phyloP scores from a whole-genome alignment of 352 stramenopile species.

The Phytopythium mirpurense region DNA sequence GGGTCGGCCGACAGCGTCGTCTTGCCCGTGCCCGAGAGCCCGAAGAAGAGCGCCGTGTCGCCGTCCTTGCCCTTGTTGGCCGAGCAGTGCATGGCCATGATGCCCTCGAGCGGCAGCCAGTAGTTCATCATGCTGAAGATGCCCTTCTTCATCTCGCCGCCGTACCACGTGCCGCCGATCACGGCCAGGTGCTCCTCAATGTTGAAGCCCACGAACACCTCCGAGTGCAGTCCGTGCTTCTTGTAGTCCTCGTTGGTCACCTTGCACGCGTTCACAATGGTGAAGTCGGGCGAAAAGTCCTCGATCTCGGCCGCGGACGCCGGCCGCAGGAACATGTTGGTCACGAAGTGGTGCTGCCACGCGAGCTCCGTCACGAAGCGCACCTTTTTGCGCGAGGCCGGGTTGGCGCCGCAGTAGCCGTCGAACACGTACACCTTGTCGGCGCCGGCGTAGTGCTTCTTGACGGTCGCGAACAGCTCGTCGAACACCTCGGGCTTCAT shows the following conservation, averaged over 20 bases:
- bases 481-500: conserved; percentile 94
- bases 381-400: conserved; percentile 92
- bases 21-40: conserved; percentile 89
- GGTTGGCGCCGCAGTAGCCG: conserved; percentile 92
- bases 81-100: conserved; percentile 61
- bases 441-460: conserved; percentile 89
- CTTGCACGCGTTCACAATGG: conserved; percentile 97
- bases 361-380: conserved; percentile 97
- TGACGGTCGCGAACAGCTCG: conserved; percentile 93
- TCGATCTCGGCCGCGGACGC: conserved; percentile 83
- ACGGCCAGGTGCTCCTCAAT: conserved; percentile 56
- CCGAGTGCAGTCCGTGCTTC: conserved; percentile 90
- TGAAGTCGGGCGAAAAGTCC: conserved; percentile 96
- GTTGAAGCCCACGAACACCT: conserved; percentile 66
- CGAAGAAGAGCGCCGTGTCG: conserved; percentile 98
- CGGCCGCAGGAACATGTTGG: conserved; percentile 95
- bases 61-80: conserved; percentile 64
- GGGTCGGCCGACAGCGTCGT: conserved; percentile 91
- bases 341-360: conserved; percentile 98
- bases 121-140: conserved; percentile 76
- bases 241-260: conserved; percentile 94
- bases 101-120: conserved; percentile 46
- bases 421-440: conserved; percentile 97
- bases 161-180: conserved; percentile 62
- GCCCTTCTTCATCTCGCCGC: conserved; percentile 69